Evolutionary conservation across 2,329 filamentous ascomycete species (phyloP).

Genomic region (Bisporella sp.): DNA sequence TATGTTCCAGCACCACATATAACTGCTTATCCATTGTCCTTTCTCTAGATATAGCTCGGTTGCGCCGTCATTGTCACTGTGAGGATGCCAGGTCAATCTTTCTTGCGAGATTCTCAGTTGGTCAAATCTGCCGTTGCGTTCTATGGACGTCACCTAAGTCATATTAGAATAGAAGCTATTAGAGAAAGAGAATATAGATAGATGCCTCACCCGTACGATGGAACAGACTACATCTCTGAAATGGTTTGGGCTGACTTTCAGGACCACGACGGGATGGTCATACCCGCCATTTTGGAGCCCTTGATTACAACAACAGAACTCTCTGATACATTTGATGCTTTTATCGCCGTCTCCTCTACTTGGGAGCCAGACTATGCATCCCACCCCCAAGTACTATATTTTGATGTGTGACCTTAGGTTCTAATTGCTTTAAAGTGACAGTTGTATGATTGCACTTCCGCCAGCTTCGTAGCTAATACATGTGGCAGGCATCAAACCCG

Average conservation of each 20-base stretch:
- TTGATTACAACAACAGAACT: slow-evolving; percentile 2
- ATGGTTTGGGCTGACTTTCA: background rate
- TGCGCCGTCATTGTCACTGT: background rate
- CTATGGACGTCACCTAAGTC: background rate
- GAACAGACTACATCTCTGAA: background rate
- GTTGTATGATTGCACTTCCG: background rate
- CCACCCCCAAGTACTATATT: slow-evolving; percentile 4
- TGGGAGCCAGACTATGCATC: slow-evolving; percentile 7
- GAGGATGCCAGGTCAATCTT: background rate
- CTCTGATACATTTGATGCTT: slow-evolving; percentile 7
- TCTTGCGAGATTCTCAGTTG: background rate
- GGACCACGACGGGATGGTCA: background rate
- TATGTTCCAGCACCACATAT: background rate
- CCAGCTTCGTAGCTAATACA: slow-evolving; percentile 1
- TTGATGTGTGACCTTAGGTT: slow-evolving; percentile 4
- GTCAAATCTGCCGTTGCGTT: background rate
- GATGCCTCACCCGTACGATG: background rate
- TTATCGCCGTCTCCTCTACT: slow-evolving; percentile 5
- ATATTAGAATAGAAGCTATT: background rate
- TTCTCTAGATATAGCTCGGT: background rate
- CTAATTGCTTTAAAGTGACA: slow-evolving; percentile 3
- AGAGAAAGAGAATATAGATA: slow-evolving; percentile 1
- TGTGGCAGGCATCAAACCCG: background rate
- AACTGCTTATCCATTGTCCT: background rate
- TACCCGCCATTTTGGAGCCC: background rate